Percentiles rank a stretch among this genome's conserved stretches.
Conservation (phyloP, 305 asterid genomes). For the Fraxinus sp. region DNA sequence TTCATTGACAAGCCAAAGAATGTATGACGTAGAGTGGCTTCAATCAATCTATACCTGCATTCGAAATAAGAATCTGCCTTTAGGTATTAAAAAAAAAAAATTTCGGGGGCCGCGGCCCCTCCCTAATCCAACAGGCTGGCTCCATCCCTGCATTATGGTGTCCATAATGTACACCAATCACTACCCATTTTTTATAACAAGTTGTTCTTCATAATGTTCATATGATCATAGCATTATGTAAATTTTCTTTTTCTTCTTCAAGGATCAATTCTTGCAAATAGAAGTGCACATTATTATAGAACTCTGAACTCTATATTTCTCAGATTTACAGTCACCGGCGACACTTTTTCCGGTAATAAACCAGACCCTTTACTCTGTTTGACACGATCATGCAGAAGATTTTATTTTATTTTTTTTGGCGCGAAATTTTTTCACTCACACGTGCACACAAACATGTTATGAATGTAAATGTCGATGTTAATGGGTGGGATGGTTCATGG, state of each 20-base stretch:
- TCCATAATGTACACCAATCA: no score
- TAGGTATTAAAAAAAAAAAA: no score
- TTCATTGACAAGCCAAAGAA: no score
- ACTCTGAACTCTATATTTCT: not conserved
- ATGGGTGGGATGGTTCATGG: not conserved
- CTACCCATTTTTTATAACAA: no score
- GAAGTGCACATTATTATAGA: not conserved
- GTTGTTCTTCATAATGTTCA: not conserved
- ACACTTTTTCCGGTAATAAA: not conserved
- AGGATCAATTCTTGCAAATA: not conserved
- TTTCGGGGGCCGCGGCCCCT: no score
- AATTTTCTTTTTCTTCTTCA: not conserved
- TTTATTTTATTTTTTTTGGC: not conserved
- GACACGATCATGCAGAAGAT: not conserved
- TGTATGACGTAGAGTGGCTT: no score
- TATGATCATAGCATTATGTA: not conserved
- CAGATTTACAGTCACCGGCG: not conserved
- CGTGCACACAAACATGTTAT: not conserved
- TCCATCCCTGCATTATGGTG: no score
- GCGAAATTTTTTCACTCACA: not conserved
- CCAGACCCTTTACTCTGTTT: not conserved
- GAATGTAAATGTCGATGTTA: not conserved
- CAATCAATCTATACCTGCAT: no score
- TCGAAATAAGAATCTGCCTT: no score
- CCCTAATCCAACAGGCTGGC: no score